Evolutionary conservation across 495 filamentous ascomycete species (phyloP).

Genomic region (Podospora bellae-mahoneyi): DNA sequence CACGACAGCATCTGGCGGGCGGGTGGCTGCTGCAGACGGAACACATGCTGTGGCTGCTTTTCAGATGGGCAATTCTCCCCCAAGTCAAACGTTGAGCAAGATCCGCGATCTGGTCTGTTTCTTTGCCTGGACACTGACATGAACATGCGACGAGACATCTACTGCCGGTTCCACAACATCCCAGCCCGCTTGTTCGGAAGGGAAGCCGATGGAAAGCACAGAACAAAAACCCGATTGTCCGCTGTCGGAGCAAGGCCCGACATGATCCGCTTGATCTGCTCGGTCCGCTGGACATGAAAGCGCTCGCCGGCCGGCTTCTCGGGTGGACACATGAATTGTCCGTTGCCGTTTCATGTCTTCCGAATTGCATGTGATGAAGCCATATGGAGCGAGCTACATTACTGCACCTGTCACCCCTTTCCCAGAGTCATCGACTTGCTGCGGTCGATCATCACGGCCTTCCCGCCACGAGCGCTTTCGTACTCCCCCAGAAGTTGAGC

Average conservation of each 20-base stretch:
- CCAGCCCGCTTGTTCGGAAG: background rate
- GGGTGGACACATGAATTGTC: background rate
- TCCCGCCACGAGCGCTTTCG: background rate
- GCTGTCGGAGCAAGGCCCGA: background rate
- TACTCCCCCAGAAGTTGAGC: background rate
- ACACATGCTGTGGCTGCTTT: background rate
- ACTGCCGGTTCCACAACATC: background rate
- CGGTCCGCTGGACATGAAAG: background rate
- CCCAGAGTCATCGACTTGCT: background rate
- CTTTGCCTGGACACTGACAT: background rate
- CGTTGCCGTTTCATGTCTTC: background rate
- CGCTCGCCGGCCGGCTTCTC: background rate
- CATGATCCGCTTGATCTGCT: background rate
- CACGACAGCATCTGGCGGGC: background rate
- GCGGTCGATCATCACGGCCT: background rate
- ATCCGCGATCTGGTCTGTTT: background rate
- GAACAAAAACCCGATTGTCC: background rate
- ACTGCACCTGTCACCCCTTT: background rate
- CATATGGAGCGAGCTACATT: background rate
- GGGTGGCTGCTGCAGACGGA: background rate
- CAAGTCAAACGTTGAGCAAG: background rate
- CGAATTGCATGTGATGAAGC: background rate
- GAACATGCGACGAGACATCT: background rate
- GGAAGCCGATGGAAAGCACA: background rate
- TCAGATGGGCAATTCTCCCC: background rate